A percentile compares a stretch with the other conserved stretches of the same genome.
phyloP scores from a whole-genome alignment of 2,329 filamentous ascomycete species.

The Talaromyces sp. region DNA sequence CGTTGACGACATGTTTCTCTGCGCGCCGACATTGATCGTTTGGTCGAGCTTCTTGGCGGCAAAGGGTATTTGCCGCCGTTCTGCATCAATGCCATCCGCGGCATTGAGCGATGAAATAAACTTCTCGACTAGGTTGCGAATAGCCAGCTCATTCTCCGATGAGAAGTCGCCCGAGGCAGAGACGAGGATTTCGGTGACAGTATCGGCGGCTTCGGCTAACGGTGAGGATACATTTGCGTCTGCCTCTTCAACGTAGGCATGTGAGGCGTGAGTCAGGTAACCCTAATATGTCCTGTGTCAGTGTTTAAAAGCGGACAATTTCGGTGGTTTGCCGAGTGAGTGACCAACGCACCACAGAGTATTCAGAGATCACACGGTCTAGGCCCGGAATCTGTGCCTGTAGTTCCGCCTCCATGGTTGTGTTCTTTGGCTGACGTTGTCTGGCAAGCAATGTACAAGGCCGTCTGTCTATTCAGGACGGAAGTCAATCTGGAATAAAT shows the following conservation, averaged over 20 bases:
- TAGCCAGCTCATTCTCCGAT: slow-evolving; percentile 67
- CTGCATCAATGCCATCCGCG: slow-evolving; percentile 64
- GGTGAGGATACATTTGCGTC: slow-evolving; percentile 70
- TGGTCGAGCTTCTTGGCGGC: slow-evolving; percentile 84
- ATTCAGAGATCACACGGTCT: slow-evolving; percentile 84
- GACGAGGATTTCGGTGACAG: slow-evolving; percentile 82
- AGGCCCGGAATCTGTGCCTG: slow-evolving; percentile 79
- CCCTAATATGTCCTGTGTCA: slow-evolving; percentile 48
- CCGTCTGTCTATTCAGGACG: not conserved
- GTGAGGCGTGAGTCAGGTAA: slow-evolving; percentile 90
- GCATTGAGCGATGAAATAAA: slow-evolving; percentile 80
- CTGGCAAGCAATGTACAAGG: not conserved
- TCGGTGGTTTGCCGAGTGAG: not conserved
- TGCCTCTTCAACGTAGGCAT: slow-evolving; percentile 69
- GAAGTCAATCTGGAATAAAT: slow-evolving; percentile 5
- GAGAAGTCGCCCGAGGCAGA: slow-evolving; percentile 87
- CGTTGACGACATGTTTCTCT: slow-evolving; percentile 94
- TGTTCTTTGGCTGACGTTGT: not conserved
- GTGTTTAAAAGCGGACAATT: not conserved
- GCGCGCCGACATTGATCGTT: slow-evolving; percentile 87
- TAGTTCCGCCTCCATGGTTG: slow-evolving; percentile 74
- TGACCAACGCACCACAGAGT: slow-evolving; percentile 61
- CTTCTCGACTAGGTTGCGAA: slow-evolving; percentile 80
- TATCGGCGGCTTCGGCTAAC: slow-evolving; percentile 75
- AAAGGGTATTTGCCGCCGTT: slow-evolving; percentile 67